phyloP scores from a whole-genome alignment of 2,329 filamentous ascomycete genomes.

The Diaporthe helianthi region DNA sequence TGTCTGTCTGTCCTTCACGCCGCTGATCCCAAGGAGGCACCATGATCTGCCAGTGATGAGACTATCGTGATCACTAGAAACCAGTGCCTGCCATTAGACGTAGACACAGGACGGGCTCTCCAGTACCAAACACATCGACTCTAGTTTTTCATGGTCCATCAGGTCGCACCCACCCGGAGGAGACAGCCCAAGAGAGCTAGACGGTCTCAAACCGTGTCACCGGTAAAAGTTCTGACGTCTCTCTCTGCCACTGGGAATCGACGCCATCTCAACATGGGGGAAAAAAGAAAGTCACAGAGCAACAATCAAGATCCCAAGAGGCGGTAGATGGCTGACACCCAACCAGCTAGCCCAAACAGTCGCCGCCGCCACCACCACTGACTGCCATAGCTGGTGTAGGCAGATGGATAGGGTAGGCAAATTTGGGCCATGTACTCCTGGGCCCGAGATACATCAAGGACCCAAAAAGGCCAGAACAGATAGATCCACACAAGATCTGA shows the following conservation, averaged over 20 bases:
- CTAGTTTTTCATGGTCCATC: neutral
- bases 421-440: constrained; percentile 1
- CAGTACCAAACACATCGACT: too few relatives aligned
- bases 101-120: neutral
- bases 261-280: neutral
- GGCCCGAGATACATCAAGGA: constrained; percentile 8
- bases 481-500: neutral
- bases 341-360: constrained; percentile 6
- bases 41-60: neutral
- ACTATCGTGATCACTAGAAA: neutral
- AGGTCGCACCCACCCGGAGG: neutral
- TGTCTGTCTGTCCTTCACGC: neutral
- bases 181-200: constrained; percentile 13
- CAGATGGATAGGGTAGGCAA: neutral
- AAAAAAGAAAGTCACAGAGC: neutral
- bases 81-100: neutral
- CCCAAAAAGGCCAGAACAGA: neutral
- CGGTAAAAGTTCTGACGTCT: neutral
- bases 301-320: neutral
- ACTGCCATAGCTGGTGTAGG: neutral
- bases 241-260: neutral
- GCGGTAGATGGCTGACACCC: neutral
- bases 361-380: neutral
- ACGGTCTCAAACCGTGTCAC: constrained; percentile 4
- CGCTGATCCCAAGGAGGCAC: constrained; percentile 3